These are phyloP conservation scores for Filobasidium uniguttulatum DNA, from an alignment of 1,284 basidiomycete species.

Conservation along the genomic window DNA sequence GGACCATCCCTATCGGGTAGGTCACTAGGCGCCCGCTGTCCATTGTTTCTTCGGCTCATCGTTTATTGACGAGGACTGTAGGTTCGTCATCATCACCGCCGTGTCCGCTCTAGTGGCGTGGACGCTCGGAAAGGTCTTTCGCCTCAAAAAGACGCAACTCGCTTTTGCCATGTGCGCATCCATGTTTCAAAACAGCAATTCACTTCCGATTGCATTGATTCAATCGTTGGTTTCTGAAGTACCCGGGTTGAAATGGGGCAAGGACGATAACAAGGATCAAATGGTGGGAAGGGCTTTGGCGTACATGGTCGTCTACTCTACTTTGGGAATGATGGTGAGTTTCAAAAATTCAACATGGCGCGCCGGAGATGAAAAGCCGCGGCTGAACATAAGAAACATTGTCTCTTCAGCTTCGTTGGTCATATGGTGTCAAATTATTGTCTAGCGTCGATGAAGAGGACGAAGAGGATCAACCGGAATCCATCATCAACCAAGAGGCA, in stretches of 20 bases:
- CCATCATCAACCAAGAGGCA: slow-evolving; percentile 7
- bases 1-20: slow-evolving; percentile 75
- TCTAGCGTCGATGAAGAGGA: slow-evolving; percentile 53
- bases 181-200: slow-evolving; percentile 51
- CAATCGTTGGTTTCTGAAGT: slow-evolving; percentile 77
- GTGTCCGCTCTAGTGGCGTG: slow-evolving; percentile 44
- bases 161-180: slow-evolving; percentile 67
- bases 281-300: slow-evolving; percentile 88
- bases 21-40: slow-evolving; percentile 34
- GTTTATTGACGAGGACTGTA: slow-evolving; percentile 3
- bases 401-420: slow-evolving; percentile 60
- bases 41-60: neutral
- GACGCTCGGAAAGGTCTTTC: slow-evolving; percentile 32
- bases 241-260: slow-evolving; percentile 64
- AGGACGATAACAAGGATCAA: slow-evolving; percentile 63
- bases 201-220: slow-evolving; percentile 74
- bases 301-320: slow-evolving; percentile 83
- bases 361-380: neutral
- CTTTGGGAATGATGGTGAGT: slow-evolving; percentile 78
- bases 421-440: slow-evolving; percentile 66
- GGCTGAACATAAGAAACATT: neutral
- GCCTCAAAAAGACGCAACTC: slow-evolving; percentile 42
- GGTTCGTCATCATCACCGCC: slow-evolving; percentile 54
- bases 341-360: too few species aligned
- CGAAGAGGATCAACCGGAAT: slow-evolving; percentile 16